These are phyloP conservation scores for Danielozyma ontarioensis DNA, from an alignment of 805 yeast species.

Conservation along the genomic window DNA sequence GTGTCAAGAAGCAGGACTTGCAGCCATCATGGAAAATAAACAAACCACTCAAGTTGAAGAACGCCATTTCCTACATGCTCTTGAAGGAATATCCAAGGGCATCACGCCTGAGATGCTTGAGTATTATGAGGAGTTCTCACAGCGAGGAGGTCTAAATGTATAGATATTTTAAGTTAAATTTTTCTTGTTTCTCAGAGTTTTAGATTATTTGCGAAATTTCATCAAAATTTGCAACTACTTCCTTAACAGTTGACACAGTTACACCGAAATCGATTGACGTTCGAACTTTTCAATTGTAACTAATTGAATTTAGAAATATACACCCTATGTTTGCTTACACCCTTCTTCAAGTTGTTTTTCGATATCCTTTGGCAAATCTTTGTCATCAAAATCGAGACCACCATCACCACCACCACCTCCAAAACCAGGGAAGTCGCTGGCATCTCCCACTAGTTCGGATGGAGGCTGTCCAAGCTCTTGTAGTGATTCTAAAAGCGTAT, in stretches of 20 bases:
- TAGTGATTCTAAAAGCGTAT: conserved; percentile 56
- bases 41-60: conserved; percentile 49
- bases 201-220: no score
- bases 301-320: no score
- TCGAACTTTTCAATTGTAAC: no score
- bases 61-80: conserved; percentile 68
- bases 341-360: conserved; percentile 52
- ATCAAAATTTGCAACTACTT: no score
- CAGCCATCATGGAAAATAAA: conserved; percentile 82
- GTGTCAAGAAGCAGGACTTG: conserved; percentile 93
- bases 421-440: conserved; percentile 42
- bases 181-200: no score
- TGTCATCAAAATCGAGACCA: conserved; percentile 44
- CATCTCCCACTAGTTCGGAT: conserved; percentile 60
- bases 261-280: no score
- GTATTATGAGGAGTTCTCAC: conserved; percentile 59
- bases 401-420: conserved; percentile 24
- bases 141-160: conserved; percentile 29
- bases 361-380: conserved; percentile 50
- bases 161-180: conserved; percentile 1
- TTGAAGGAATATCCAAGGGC: conserved; percentile 64
- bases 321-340: conserved; percentile 45
- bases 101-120: conserved; percentile 82
- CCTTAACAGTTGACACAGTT: no score
- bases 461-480: conserved; percentile 83